Conservation (phyloP, 441 rosid genomes). For the Jatropha multifida region DNA sequence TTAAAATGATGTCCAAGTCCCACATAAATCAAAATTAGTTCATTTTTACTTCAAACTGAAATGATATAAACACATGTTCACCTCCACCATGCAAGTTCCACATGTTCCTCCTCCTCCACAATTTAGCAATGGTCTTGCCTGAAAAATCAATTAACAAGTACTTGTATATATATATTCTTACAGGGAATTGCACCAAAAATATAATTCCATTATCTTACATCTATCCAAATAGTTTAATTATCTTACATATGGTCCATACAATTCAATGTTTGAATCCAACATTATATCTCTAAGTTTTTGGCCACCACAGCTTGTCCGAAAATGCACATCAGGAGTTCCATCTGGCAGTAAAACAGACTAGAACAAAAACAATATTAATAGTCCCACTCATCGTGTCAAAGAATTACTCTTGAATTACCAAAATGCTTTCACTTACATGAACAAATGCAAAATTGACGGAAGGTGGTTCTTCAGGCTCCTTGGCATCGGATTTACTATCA, state of each 20-base stretch:
- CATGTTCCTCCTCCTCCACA: constrained; percentile 96
- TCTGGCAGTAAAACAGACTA: constrained; percentile 87
- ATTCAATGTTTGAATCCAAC: constrained; percentile 74
- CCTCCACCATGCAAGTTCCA: constrained; percentile 93
- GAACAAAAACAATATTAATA: not conserved
- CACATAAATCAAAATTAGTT: too few species aligned
- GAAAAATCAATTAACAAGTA: constrained; percentile 18
- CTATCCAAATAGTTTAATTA: not conserved
- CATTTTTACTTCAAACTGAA: too few species aligned
- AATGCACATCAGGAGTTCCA: constrained; percentile 83
- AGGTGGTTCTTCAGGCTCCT: constrained; percentile 52
- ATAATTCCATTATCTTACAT: constrained; percentile 44
- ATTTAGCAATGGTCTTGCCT: constrained; percentile 65
- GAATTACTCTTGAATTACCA: too few species aligned
- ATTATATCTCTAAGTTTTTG: constrained; percentile 84
- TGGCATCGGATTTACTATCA: constrained; percentile 30
- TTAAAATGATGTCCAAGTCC: too few species aligned
- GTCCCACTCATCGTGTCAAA: not conserved
- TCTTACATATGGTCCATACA: constrained; percentile 92
- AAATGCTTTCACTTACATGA: constrained; percentile 50
- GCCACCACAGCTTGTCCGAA: constrained; percentile 66
- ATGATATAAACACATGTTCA: constrained; percentile 15
- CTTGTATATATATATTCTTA: too few species aligned
- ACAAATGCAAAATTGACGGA: constrained; percentile 70
- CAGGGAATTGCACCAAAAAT: too few species aligned